Conservation (phyloP, 257 asterid species). For the Nicotiana attenuata region DNA sequence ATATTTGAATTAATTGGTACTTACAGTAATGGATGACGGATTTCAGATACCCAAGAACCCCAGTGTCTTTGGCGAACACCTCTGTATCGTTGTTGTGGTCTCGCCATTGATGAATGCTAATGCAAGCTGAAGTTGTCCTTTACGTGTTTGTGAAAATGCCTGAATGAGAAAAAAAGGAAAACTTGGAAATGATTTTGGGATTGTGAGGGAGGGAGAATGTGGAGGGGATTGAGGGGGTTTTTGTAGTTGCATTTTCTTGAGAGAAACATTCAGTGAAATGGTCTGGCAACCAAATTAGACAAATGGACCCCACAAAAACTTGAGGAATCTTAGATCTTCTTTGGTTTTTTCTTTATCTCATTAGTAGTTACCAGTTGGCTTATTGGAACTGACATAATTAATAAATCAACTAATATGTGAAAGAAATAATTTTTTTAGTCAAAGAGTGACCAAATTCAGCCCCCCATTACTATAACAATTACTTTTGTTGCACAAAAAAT, state of each 20-base stretch:
- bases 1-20: background rate
- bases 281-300: constrained; percentile 24
- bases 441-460: constrained; percentile 32
- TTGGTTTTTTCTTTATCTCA: background rate
- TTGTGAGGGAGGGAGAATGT: background rate
- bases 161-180: background rate
- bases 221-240: background rate
- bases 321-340: constrained; percentile 18
- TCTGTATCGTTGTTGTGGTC: constrained; percentile 65
- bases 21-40: constrained; percentile 81
- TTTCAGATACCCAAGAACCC: constrained; percentile 96
- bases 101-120: constrained; percentile 27
- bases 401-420: constrained; percentile 18
- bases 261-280: background rate
- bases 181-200: too few relatives aligned
- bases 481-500: constrained; percentile 12
- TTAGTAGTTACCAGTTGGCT: constrained; percentile 40
- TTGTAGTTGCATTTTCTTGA: constrained; percentile 12
- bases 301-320: constrained; percentile 30
- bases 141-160: constrained; percentile 20
- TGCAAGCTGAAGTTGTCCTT: background rate
- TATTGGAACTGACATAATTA: constrained; percentile 16
- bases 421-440: constrained; percentile 8
- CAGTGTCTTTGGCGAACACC: constrained; percentile 90
- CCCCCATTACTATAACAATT: constrained; percentile 21